These are phyloP conservation scores for Lagerstroemia speciosa DNA, from an alignment of 345 rosid species.

Conservation along the genomic window DNA sequence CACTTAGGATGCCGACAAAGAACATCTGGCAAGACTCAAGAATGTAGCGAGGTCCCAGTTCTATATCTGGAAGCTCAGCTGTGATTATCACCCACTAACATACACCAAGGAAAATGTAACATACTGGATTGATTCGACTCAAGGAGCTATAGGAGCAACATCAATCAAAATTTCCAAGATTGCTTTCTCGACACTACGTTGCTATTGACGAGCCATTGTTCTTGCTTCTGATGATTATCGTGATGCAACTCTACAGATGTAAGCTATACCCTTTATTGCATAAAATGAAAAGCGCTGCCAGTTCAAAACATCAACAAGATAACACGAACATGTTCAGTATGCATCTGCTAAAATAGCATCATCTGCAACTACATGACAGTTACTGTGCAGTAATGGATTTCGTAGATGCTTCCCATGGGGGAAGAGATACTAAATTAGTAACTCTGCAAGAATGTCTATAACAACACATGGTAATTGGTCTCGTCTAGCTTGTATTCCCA, in stretches of 20 bases:
- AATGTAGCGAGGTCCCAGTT: no score
- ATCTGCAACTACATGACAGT: not conserved
- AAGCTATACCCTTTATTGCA: not conserved
- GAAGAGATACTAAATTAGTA: not conserved
- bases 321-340: not conserved
- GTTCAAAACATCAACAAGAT: not conserved
- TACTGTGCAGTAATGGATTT: not conserved
- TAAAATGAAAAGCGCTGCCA: not conserved
- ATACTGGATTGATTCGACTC: not conserved
- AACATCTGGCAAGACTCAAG: no score
- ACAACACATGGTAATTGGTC: not conserved
- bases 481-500: not conserved
- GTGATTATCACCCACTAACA: not conserved
- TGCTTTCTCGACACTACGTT: not conserved
- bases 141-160: not conserved
- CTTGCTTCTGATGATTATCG: not conserved
- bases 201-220: not conserved
- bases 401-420: not conserved
- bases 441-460: not conserved
- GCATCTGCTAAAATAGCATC: not conserved
- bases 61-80: no score
- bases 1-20: no score
- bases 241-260: not conserved
- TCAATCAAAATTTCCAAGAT: not conserved
- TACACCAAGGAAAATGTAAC: not conserved